Percentiles rank a stretch among this genome's conserved stretches.
Evolutionary conservation across 2,329 filamentous ascomycete species (phyloP).

Genomic region (Trichoderma lentiforme): DNA sequence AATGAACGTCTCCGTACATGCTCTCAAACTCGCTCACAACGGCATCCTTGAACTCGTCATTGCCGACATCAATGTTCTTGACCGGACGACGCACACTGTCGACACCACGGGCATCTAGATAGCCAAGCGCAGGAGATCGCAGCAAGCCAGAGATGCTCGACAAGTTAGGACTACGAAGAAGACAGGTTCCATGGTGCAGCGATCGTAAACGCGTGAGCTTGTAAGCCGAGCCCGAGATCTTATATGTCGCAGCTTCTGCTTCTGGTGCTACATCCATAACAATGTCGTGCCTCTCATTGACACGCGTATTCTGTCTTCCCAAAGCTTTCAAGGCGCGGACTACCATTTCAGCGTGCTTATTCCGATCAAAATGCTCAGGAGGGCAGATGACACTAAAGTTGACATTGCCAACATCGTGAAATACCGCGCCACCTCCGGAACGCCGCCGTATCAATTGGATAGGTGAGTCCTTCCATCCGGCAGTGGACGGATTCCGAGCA

Average conservation of each 20-base stretch:
- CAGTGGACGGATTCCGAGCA: conserved; percentile 22
- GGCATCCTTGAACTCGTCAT: conserved; percentile 46
- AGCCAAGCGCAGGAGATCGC: conserved; percentile 71
- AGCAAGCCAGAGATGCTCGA: conserved; percentile 65
- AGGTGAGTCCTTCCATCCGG: conserved; percentile 27
- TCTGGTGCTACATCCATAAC: conserved; percentile 56
- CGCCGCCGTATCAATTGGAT: conserved; percentile 73
- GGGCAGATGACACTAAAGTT: conserved; percentile 94
- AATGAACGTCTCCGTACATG: conserved; percentile 57
- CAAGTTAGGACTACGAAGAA: conserved; percentile 75
- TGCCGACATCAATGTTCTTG: conserved; percentile 66
- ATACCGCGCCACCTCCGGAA: conserved; percentile 88
- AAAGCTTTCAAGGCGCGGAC: conserved; percentile 70
- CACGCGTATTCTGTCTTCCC: conserved; percentile 58
- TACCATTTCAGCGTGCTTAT: conserved; percentile 90
- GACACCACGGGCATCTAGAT: conserved; percentile 78
- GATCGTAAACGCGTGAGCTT: conserved; percentile 80
- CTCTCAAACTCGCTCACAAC: conserved; percentile 62
- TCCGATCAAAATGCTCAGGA: conserved; percentile 69
- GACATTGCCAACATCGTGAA: conserved; percentile 88
- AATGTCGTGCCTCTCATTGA: conserved; percentile 92
- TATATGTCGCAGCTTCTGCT: conserved; percentile 48
- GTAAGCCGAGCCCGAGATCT: conserved; percentile 92
- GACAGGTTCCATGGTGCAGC: conserved; percentile 89
- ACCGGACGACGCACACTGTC: conserved; percentile 87